phyloP scores from a whole-genome alignment of 768 basidiomycete genomes.

The Suillus fuscotomentosus region DNA sequence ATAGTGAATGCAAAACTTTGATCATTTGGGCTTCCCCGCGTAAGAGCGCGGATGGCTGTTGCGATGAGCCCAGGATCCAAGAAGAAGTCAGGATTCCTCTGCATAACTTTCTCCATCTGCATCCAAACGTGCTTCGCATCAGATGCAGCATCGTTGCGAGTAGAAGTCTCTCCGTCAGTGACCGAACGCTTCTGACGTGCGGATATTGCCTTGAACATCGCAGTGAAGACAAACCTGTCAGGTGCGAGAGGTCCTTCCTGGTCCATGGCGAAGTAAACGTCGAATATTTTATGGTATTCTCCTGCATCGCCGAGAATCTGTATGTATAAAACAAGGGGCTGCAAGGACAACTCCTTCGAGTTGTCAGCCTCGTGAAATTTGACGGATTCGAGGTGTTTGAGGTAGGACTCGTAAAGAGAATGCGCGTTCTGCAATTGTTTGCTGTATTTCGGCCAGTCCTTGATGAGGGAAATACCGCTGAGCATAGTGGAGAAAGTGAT shows the following conservation, averaged over 20 bases:
- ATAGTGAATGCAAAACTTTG: constrained; percentile 68
- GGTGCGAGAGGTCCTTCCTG: constrained; percentile 62
- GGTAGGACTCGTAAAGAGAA: constrained; percentile 57
- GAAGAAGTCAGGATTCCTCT: constrained; percentile 42
- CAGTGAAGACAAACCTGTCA: constrained; percentile 58
- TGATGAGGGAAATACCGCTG: constrained; percentile 57
- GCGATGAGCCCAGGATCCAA: constrained; percentile 56
- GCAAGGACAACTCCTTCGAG: constrained; percentile 42
- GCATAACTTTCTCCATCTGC: constrained; percentile 54
- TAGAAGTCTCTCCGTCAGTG: constrained; percentile 19
- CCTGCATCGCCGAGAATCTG: constrained; percentile 61
- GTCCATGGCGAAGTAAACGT: constrained; percentile 70
- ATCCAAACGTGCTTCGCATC: constrained; percentile 75
- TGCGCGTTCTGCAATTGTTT: constrained; percentile 65
- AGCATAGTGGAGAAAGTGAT: constrained; percentile 73
- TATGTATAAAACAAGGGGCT: constrained; percentile 61
- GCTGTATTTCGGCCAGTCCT: constrained; percentile 55
- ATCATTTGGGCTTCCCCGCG: constrained; percentile 55
- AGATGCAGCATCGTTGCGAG: constrained; percentile 45
- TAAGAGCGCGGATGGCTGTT: constrained; percentile 52
- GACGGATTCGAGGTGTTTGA: constrained; percentile 47
- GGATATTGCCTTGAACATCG: constrained; percentile 56
- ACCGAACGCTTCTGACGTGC: constrained; percentile 14
- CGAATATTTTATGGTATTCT: constrained; percentile 66
- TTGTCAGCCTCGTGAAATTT: constrained; percentile 47